phyloP scores from a whole-genome alignment of 2,329 filamentous ascomycete genomes.

The Lachnum nothofagi region DNA sequence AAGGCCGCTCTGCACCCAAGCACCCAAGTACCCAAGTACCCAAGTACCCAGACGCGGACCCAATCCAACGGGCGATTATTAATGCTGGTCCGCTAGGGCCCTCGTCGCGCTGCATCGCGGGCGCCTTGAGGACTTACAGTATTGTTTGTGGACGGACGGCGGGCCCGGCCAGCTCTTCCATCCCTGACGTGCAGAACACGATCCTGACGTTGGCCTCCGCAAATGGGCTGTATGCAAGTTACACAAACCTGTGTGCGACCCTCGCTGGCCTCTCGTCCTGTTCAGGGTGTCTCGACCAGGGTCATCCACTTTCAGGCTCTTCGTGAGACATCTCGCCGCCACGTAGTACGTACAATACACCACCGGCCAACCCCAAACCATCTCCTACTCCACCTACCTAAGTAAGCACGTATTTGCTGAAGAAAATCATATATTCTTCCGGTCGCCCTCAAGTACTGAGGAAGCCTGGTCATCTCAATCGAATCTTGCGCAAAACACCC shows the following conservation, averaged over 20 bases:
- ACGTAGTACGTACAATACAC: constrained; percentile 5
- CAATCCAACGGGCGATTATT: no score
- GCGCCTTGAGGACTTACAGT: not conserved
- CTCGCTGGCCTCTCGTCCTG: constrained; percentile 3
- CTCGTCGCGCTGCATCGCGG: no score
- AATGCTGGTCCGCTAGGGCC: no score
- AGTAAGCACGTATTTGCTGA: constrained; percentile 3
- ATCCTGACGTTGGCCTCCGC: constrained; percentile 5
- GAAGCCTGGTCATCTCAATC: not conserved
- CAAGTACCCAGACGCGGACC: no score
- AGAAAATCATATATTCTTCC: not conserved
- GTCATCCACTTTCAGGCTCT: constrained; percentile 15
- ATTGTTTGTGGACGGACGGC: not conserved
- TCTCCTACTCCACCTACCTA: not conserved
- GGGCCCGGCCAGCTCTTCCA: constrained; percentile 3
- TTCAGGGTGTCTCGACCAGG: constrained; percentile 4
- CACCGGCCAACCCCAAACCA: not conserved
- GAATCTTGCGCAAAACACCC: not conserved
- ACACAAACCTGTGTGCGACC: constrained; percentile 13
- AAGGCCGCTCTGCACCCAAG: no score
- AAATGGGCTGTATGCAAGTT: constrained; percentile 4
- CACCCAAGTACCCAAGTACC: no score
- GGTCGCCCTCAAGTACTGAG: not conserved
- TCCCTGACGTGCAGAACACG: constrained; percentile 8
- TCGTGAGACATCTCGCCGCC: constrained; percentile 12